Percentiles rank a stretch among this genome's conserved stretches.
Conservation (phyloP, 2,329 filamentous ascomycete species). For the Sporothrix luriei region DNA sequence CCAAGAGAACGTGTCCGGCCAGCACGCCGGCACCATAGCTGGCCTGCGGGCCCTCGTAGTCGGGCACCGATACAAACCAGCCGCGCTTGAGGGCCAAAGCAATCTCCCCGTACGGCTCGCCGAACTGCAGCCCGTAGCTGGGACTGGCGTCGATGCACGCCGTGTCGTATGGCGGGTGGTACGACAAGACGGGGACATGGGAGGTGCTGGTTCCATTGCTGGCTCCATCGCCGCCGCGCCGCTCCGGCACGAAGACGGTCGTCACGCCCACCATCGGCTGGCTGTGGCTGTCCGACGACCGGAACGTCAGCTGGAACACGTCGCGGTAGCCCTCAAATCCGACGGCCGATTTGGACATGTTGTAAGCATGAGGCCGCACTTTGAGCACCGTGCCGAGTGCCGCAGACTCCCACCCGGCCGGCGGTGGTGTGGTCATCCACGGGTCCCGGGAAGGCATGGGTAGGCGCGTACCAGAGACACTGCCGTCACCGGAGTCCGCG, state of each 20-base stretch:
- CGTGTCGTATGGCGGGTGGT: constrained; percentile 46
- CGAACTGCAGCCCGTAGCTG: constrained; percentile 42
- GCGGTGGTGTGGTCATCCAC: constrained; percentile 34
- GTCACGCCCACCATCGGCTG: constrained; percentile 44
- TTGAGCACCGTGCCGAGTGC: constrained; percentile 39
- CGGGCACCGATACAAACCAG: constrained; percentile 49
- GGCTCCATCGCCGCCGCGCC: constrained; percentile 7
- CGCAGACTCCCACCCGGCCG: constrained; percentile 37
- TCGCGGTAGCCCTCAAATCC: constrained; percentile 31
- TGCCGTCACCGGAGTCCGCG: constrained; percentile 2
- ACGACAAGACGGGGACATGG: constrained; percentile 43
- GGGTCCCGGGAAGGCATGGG: constrained; percentile 16
- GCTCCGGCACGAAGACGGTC: constrained; percentile 40
- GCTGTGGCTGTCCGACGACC: constrained; percentile 43
- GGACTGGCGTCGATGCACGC: constrained; percentile 46
- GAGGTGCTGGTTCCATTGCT: not conserved
- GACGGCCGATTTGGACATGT: constrained; percentile 29
- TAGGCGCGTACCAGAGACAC: not conserved
- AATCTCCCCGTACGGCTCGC: constrained; percentile 40
- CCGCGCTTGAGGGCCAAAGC: constrained; percentile 45
- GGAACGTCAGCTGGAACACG: constrained; percentile 44
- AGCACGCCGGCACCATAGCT: constrained; percentile 47
- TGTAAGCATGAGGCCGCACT: constrained; percentile 38
- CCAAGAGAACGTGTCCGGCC: constrained; percentile 48
- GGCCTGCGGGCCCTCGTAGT: constrained; percentile 49